Evolutionary conservation across 1,284 basidiomycete genomes (phyloP), one percentile per base, ranked within the genome.

Genomic region (Clitocybe nebularis): DNA sequence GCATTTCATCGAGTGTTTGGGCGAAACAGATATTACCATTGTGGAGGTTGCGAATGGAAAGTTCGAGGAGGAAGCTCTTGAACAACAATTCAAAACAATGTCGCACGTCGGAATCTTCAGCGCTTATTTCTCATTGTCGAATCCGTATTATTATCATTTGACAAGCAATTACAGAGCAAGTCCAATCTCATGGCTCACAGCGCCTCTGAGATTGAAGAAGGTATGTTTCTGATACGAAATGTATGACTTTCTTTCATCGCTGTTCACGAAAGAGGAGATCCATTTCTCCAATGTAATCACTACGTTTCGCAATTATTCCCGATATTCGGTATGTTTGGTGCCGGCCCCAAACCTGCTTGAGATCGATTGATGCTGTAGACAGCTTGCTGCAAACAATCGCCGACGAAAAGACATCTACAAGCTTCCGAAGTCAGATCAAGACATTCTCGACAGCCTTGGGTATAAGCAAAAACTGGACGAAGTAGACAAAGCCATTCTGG

Each of bases 321-420:
- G 72, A 21, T 78, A 84, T 55, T 74, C 82, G 49, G 85, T 87
- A 54, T 46, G 67, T 61, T 19, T 19, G 14, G 30, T 32, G 21
- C 24, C 17, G 39, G 5, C 25, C 29, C 26, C 38, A 38, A 43
- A 36, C 32, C 11, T 33, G 25, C 41, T 29, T 39, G 39, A 14
- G 14, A 45, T 35, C 45, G 37, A 49, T 41, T 37, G 39, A 45
- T 39, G 13, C 20, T 38, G 36, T 41, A 25, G 19, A 29, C 49
- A 89, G 85, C 64, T 88, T n/a, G 71, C 81, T 24, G 80, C 80
- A 3, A 89, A 89, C 52, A 84, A 86, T 54, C 74, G 84, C 23
- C 75, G 87, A 16, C 63, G 86, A 51, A 86, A 86, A 50, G 87
- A 89, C 49, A 63, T 86, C 0, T 81, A 76, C 52, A 73, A 69